phyloP scores from a whole-genome alignment of 140 eudicot genomes.

The Ambrosia hybrid region DNA sequence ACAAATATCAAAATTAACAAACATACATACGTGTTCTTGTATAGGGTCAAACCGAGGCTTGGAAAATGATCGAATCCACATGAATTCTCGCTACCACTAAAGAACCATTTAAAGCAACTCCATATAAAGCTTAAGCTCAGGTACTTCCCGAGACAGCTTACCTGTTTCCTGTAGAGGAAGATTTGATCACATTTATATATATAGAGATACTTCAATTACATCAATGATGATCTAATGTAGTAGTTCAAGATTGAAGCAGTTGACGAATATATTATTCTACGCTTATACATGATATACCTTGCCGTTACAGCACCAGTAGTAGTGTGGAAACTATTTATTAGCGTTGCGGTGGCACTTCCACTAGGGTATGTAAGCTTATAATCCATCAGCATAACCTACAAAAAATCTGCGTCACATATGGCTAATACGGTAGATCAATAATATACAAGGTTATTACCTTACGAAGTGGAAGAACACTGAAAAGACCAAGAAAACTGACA shows the following conservation, averaged over 20 bases:
- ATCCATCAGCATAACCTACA: slow-evolving; percentile 71
- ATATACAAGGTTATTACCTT: slow-evolving; percentile 11
- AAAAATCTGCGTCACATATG: not conserved
- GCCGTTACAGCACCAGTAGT: slow-evolving; percentile 80
- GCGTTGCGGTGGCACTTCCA: slow-evolving; percentile 85
- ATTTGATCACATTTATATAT: not conserved
- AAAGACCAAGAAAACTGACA: slow-evolving; percentile 16
- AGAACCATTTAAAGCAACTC: slow-evolving; percentile 88
- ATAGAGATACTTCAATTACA: not conserved
- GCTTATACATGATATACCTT: slow-evolving; percentile 30
- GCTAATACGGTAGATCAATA: not conserved
- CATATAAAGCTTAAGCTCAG: slow-evolving; percentile 66
- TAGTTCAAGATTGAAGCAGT: not conserved
- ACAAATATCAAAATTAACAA: not conserved
- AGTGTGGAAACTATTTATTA: slow-evolving; percentile 84
- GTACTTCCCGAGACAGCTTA: slow-evolving; percentile 66
- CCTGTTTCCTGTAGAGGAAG: slow-evolving; percentile 64
- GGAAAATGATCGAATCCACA: slow-evolving; percentile 88
- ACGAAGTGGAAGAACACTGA: slow-evolving; percentile 14
- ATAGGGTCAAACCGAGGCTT: slow-evolving; percentile 60
- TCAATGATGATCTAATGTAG: not conserved
- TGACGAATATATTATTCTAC: not conserved
- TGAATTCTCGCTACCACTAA: slow-evolving; percentile 67
- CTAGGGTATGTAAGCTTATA: slow-evolving; percentile 81
- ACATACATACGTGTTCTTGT: slow-evolving; percentile 59